Evolutionary conservation across 495 filamentous ascomycete species (phyloP).

Genomic region (Trichoderma erinaceum): DNA sequence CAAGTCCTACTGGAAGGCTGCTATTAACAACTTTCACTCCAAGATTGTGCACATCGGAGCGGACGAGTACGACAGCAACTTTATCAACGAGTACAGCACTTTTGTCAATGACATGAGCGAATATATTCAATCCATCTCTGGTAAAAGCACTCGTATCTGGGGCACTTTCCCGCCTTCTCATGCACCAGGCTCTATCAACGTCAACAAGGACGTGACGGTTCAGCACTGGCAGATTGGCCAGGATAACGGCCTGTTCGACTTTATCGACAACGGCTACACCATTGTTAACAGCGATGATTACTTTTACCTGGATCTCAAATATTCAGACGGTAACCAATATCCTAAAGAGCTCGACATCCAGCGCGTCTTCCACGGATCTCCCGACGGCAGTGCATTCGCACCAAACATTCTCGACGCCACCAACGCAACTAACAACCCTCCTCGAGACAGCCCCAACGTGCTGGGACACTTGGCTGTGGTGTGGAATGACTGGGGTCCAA

Average conservation of each 20-base stretch:
- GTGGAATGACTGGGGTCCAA: conserved; percentile 53
- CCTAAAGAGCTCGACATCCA: conserved; percentile 47
- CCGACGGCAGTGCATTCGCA: conserved; percentile 43
- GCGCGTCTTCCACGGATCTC: conserved; percentile 43
- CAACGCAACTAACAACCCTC: conserved; percentile 36
- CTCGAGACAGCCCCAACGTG: conserved; percentile 27
- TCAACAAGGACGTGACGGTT: conserved; percentile 40
- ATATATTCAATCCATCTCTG: conserved; percentile 37
- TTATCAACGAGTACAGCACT: conserved; percentile 47
- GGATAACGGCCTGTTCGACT: conserved; percentile 40
- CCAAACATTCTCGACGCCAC: conserved; percentile 43
- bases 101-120: conserved; percentile 49
- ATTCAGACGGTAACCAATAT: conserved; percentile 51
- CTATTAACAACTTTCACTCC: conserved; percentile 50
- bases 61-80: conserved; percentile 47
- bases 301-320: conserved; percentile 52
- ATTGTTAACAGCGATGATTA: conserved; percentile 51
- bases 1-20: conserved; percentile 50
- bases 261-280: conserved; percentile 37
- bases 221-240: conserved; percentile 56
- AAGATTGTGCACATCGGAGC: conserved; percentile 54
- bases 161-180: conserved; percentile 32
- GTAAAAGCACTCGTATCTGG: conserved; percentile 49
- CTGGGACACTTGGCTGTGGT: conserved; percentile 48
- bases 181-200: conserved; percentile 35